phyloP scores from a whole-genome alignment of 306 rosid species.

The Vigna reflexopilosa region DNA sequence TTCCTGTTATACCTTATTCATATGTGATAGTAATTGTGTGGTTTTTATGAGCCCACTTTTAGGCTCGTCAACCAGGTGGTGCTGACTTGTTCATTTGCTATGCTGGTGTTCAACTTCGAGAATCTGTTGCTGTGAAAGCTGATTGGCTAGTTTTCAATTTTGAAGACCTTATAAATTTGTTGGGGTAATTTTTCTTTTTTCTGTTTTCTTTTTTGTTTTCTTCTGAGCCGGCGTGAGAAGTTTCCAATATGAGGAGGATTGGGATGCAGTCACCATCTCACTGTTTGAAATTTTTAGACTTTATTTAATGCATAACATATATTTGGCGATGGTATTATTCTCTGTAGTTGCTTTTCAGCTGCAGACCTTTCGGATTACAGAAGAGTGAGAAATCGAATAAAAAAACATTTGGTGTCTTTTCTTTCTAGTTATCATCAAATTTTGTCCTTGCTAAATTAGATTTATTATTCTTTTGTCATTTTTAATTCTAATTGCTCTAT shows the following conservation, averaged over 20 bases:
- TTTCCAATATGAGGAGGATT: neutral
- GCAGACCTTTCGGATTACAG: neutral
- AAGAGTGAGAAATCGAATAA: constrained; percentile 12
- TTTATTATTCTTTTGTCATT: neutral
- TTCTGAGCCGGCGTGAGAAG: neutral
- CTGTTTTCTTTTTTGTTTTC: neutral
- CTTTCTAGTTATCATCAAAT: neutral
- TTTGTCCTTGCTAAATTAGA: neutral
- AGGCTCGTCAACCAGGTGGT: constrained; percentile 92
- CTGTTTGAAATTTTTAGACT: neutral
- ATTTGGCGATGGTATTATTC: too few relatives aligned
- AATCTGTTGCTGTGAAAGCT: constrained; percentile 83
- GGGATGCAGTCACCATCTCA: neutral
- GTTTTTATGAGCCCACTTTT: neutral
- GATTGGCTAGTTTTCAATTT: constrained; percentile 84
- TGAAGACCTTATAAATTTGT: constrained; percentile 61
- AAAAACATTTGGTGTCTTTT: neutral
- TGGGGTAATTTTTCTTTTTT: constrained; percentile 35
- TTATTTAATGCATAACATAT: neutral
- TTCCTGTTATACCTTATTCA: neutral
- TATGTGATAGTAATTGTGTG: constrained; percentile 8
- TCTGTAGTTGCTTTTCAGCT: neutral
- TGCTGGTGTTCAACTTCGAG: constrained; percentile 86
- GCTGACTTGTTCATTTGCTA: constrained; percentile 91
- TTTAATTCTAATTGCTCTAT: too few relatives aligned